These are phyloP conservation scores for Lactarius trivialis DNA, from an alignment of 768 basidiomycete genomes.

Conservation along the genomic window DNA sequence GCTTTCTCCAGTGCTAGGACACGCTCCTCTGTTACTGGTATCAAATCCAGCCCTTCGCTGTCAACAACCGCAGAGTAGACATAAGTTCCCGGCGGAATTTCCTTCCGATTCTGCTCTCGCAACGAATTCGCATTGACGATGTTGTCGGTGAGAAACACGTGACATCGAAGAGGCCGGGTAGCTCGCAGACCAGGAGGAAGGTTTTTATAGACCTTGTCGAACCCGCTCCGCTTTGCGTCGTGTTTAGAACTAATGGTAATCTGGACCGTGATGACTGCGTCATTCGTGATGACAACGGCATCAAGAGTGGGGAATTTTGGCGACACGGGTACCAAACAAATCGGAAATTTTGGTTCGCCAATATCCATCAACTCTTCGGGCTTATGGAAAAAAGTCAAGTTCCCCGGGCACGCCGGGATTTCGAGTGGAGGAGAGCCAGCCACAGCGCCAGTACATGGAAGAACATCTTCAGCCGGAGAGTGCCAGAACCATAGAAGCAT, in stretches of 20 bases:
- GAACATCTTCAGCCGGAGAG: not conserved
- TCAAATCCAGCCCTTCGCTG: not conserved
- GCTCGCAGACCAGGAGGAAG: no score
- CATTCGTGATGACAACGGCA: not conserved
- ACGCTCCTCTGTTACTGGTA: not conserved
- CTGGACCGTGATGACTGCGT: not conserved
- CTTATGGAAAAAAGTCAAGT: not conserved
- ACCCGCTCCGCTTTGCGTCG: not conserved
- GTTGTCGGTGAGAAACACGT: no score
- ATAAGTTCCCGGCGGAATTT: not conserved
- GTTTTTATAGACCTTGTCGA: not conserved
- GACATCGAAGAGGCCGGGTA: no score
- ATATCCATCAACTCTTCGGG: not conserved
- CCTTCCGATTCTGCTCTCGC: not conserved
- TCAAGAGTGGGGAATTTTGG: not conserved
- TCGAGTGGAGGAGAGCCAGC: not conserved
- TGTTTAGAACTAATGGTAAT: not conserved
- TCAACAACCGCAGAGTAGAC: not conserved
- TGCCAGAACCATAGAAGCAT: not conserved
- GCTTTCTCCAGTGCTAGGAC: not conserved
- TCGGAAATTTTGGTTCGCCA: not conserved
- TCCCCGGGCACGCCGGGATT: not conserved
- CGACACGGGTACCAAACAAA: not conserved
- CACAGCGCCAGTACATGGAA: not conserved
- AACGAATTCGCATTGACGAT: no score